These are phyloP conservation scores for Ceriops tagal DNA, from an alignment of 345 rosid genomes.

Conservation along the genomic window DNA sequence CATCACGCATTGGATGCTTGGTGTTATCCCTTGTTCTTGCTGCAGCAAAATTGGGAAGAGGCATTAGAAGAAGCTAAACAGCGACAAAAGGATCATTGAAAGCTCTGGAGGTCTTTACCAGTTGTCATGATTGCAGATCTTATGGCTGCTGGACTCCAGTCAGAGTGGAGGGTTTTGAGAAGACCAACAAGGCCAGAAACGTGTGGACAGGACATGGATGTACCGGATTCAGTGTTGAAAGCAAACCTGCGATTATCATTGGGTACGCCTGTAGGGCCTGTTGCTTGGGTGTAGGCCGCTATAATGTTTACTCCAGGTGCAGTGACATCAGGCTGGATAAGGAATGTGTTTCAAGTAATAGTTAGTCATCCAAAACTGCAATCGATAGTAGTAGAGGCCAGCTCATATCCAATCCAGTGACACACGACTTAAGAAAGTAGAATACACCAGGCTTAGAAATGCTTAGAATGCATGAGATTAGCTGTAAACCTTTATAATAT, in stretches of 20 bases:
- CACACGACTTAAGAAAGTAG: too few species aligned
- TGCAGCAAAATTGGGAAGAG: constrained; percentile 4
- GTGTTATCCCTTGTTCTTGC: constrained; percentile 65
- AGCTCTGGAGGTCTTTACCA: neutral
- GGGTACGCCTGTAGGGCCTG: constrained; percentile 28
- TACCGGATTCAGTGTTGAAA: constrained; percentile 50
- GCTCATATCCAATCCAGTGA: too few species aligned
- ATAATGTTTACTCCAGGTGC: constrained; percentile 77
- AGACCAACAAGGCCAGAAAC: constrained; percentile 74
- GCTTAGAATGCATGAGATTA: too few species aligned
- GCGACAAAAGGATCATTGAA: neutral
- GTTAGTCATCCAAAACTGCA: neutral
- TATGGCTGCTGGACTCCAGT: constrained; percentile 84
- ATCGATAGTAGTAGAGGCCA: too few species aligned
- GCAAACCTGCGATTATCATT: constrained; percentile 40
- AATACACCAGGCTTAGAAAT: too few species aligned
- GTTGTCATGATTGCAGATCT: constrained; percentile 38
- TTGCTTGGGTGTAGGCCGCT: constrained; percentile 46
- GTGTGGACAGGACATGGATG: constrained; percentile 93
- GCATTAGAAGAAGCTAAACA: neutral
- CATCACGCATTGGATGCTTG: constrained; percentile 30
- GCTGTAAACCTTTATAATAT: neutral
- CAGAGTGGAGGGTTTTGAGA: constrained; percentile 62
- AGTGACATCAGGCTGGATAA: constrained; percentile 32
- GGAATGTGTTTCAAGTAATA: neutral